Evolutionary conservation across 2,329 filamentous ascomycete genomes (phyloP).

Genomic region (Annulohypoxylon truncatum): DNA sequence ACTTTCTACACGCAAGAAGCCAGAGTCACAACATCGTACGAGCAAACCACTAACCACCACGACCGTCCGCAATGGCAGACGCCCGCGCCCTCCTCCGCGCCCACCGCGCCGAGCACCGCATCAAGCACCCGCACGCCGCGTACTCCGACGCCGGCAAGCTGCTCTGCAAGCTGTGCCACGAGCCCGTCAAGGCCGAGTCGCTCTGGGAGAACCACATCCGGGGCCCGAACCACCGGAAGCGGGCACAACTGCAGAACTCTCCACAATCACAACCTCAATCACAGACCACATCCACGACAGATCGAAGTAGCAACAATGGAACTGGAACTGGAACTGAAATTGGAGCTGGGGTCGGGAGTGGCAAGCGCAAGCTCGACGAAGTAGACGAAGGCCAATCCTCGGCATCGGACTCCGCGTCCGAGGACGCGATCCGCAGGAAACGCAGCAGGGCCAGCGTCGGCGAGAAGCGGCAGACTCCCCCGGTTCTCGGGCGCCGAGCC

Average conservation of each 20-base stretch:
- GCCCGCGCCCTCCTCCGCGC: slow-evolving; percentile 82
- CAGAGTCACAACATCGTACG: neutral
- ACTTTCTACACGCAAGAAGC: neutral
- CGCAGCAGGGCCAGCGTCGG: slow-evolving; percentile 54
- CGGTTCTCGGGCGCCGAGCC: slow-evolving; percentile 58
- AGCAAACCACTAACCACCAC: neutral
- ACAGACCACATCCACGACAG: slow-evolving; percentile 37
- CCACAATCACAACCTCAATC: slow-evolving; percentile 38
- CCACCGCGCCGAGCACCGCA: slow-evolving; percentile 78
- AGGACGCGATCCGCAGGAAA: slow-evolving; percentile 56
- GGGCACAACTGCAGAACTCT: slow-evolving; percentile 26
- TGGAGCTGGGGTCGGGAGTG: slow-evolving; percentile 23
- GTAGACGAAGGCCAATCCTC: slow-evolving; percentile 49
- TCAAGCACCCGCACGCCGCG: slow-evolving; percentile 74
- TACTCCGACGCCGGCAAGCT: slow-evolving; percentile 77
- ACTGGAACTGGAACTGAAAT: too few species aligned
- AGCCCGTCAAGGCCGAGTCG: slow-evolving; percentile 72
- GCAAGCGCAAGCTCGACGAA: slow-evolving; percentile 46
- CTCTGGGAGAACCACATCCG: slow-evolving; percentile 74
- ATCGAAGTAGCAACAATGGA: slow-evolving; percentile 34
- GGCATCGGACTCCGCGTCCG: slow-evolving; percentile 43
- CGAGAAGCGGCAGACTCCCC: slow-evolving; percentile 54
- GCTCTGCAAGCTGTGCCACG: slow-evolving; percentile 73
- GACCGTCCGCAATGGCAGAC: slow-evolving; percentile 72
- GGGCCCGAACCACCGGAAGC: slow-evolving; percentile 59